A percentile compares a stretch with the other conserved stretches of the same genome.
Evolutionary conservation across 352 stramenopile genomes (phyloP).

Genomic region (Globisporangium parvum): DNA sequence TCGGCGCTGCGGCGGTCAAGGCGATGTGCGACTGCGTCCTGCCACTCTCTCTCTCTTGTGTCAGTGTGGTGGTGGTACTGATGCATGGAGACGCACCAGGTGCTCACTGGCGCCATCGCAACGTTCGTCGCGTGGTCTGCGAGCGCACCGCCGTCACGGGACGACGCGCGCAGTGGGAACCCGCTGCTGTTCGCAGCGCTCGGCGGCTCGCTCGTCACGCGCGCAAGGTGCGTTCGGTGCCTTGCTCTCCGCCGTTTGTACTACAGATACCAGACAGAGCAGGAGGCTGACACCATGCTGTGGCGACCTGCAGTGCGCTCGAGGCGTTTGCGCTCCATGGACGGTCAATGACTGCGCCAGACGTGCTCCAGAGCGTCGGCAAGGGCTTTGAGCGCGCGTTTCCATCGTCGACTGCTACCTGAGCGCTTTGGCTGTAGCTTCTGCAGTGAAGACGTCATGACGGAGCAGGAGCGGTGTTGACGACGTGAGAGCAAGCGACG

Average conservation of each 20-base stretch:
- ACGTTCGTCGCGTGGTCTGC: conserved; percentile 76
- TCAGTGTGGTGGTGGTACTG: background rate
- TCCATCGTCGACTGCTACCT: conserved; percentile 1
- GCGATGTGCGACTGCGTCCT: conserved; percentile 72
- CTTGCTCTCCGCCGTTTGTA: too few species aligned
- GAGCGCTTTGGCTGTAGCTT: background rate
- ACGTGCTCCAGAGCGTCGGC: conserved; percentile 64
- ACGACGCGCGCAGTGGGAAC: conserved; percentile 31
- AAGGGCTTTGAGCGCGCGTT: conserved; percentile 54
- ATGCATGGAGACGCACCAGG: conserved; percentile 18
- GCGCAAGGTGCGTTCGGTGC: conserved; percentile 45
- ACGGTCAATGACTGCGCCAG: conserved; percentile 80
- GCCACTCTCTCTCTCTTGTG: background rate
- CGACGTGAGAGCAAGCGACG: background rate
- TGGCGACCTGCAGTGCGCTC: conserved; percentile 19
- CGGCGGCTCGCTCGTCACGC: conserved; percentile 74
- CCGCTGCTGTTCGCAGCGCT: conserved; percentile 63
- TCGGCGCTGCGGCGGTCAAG: conserved; percentile 87
- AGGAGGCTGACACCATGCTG: background rate
- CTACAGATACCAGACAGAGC: background rate
- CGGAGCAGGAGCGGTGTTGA: too few species aligned
- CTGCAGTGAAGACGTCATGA: too few species aligned
- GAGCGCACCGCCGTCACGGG: conserved; percentile 28
- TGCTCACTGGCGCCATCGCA: conserved; percentile 76
- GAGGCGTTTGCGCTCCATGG: conserved; percentile 65